Base-by-base conservation (phyloP, 2,329 filamentous ascomycete genomes). In the Hypoxylon sp. region DNA sequence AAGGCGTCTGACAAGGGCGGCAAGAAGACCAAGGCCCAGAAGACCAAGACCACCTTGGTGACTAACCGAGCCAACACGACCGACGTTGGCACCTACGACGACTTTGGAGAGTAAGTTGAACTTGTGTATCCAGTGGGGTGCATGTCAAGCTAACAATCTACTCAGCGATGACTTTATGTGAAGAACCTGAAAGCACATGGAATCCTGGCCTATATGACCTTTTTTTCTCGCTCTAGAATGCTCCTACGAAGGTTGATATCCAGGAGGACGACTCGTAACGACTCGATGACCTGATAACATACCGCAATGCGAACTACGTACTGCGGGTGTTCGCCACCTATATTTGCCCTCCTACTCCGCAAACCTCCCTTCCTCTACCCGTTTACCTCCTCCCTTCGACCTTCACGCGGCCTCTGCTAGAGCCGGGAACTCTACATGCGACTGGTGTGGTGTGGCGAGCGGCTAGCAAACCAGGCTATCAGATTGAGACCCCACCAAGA, bases 21-120 rank as follows among this genome's bases (percentile, higher is more conserved):
- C 70, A 99, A 98, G 90, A 99, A 98, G 87, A 87, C 83, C 68
- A 98, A 98, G 85, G 93, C 93, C 3, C 90, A 91, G 61, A 98
- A 98, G 87, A 96, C 90, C 33, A 99, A 99, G 87, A 86, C 90
- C 15, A 88, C 86, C 5, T 81, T 98, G 46, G 89, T 90, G 52
- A 87, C 90, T 57, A 79, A 77, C 71, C 79, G 88, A 72, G 76
- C 81, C 68, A 82, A 82, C 63, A 77, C 78, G 46, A 82, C 87
- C 13, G 94, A 98, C 75, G 87, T 85, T n/a, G 85, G 83, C 54
- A 80, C 86, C 43, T 97, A 98, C 71, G 90, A 91, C 51, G 90
- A 91, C 59, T 91, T 91, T 72, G 94, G 91, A 78, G 94, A 96
- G 85, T 91, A 81, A 82, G 92, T 88, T 35, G 46, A 26, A 3